A percentile compares a stretch with the other conserved stretches of the same genome.
These are phyloP conservation scores for Solanum rostratum DNA, from an alignment of 257 asterid genomes.

Conservation along the genomic window DNA sequence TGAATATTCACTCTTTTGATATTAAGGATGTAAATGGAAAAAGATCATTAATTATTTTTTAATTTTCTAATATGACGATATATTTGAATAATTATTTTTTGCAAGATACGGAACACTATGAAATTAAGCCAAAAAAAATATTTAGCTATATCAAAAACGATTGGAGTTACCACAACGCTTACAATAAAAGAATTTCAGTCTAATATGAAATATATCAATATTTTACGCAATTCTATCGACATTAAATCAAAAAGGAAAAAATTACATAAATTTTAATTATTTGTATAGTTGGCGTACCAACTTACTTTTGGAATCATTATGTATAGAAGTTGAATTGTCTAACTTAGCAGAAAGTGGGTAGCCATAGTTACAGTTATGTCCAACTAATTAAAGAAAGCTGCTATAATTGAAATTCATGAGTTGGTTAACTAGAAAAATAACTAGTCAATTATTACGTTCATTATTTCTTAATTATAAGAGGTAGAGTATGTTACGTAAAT, in stretches of 20 bases:
- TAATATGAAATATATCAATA: background rate
- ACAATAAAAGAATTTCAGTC: background rate
- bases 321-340: background rate
- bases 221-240: background rate
- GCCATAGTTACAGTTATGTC: background rate
- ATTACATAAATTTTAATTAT: background rate
- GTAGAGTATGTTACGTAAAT: background rate
- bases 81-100: background rate
- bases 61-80: background rate
- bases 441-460: background rate
- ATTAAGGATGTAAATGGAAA: background rate
- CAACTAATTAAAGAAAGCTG: background rate
- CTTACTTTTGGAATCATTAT: background rate
- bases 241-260: background rate
- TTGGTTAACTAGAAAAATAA: background rate
- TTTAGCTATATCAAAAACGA: background rate
- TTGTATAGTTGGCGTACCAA: background rate
- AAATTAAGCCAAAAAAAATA: too few species aligned
- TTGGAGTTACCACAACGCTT: background rate
- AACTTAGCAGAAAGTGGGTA: background rate
- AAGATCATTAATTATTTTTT: background rate
- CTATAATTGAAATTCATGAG: background rate
- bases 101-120: background rate
- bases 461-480: background rate
- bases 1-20: background rate